Percentiles rank a stretch among this genome's conserved stretches.
Conservation (phyloP, 2,329 filamentous ascomycete species). For the Xylaria sp. region DNA sequence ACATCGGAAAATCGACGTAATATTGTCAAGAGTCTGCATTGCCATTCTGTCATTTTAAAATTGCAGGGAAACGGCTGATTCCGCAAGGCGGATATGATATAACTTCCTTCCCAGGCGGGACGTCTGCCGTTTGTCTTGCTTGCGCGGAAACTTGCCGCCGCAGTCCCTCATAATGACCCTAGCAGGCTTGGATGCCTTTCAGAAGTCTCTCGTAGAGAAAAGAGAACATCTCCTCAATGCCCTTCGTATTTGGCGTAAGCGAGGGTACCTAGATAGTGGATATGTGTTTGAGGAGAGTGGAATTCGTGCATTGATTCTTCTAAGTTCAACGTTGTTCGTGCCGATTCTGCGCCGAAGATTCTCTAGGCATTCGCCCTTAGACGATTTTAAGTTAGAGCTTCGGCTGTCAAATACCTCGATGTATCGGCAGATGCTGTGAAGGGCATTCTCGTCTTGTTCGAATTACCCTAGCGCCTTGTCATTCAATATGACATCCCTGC, state of each 20-base stretch:
- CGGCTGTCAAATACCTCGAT: conserved; percentile 2
- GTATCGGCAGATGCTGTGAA: conserved; percentile 14
- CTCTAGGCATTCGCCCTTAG: conserved; percentile 11
- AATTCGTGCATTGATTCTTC: conserved; percentile 2
- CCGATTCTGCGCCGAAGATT: conserved; percentile 14
- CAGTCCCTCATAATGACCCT: conserved; percentile 15
- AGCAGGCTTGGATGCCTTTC: conserved; percentile 11
- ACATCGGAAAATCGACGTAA: neutral
- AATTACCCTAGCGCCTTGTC: conserved; percentile 14
- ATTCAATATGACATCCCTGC: conserved; percentile 39
- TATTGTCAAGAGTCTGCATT: neutral
- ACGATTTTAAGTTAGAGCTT: conserved; percentile 15
- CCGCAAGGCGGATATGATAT: conserved; percentile 12
- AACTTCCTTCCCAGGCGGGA: conserved; percentile 8
- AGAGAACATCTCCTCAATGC: neutral
- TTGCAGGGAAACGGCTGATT: conserved; percentile 17
- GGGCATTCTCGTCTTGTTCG: neutral
- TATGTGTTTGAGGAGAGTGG: conserved; percentile 10
- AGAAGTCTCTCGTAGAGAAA: conserved; percentile 12
- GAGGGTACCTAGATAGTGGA: neutral
- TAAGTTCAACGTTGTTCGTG: conserved; percentile 6
- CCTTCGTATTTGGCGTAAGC: conserved; percentile 1
- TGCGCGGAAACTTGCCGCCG: conserved; percentile 19
- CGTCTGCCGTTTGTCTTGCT: conserved; percentile 5
- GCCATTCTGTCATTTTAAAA: neutral